phyloP scores from a whole-genome alignment of 306 rosid species.

The Hylodesmum podocarpum region DNA sequence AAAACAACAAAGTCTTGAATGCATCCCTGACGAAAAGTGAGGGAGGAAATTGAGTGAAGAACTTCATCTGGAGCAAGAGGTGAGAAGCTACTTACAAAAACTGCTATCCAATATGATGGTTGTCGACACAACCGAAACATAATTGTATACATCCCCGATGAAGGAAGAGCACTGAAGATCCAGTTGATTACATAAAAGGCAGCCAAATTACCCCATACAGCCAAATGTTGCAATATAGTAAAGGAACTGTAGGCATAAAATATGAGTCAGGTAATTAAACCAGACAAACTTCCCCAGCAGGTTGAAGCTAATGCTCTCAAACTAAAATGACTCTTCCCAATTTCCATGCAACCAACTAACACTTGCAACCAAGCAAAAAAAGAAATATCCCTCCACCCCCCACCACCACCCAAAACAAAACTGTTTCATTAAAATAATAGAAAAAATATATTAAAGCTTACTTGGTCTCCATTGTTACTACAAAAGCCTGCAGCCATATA shows the following conservation, averaged over 20 bases:
- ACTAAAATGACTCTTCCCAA: not conserved
- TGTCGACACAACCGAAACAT: slow-evolving; percentile 87
- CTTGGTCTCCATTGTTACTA: slow-evolving; percentile 90
- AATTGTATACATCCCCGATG: slow-evolving; percentile 95
- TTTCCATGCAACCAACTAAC: not conserved
- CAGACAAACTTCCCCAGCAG: slow-evolving; percentile 14
- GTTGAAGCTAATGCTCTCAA: slow-evolving; percentile 16
- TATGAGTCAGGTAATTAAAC: slow-evolving; percentile 29
- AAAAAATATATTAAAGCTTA: slow-evolving; percentile 48
- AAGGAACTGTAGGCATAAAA: slow-evolving; percentile 75
- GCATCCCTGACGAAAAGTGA: not conserved
- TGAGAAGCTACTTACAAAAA: slow-evolving; percentile 59
- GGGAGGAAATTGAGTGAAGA: not conserved
- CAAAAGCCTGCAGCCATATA: slow-evolving; percentile 98
- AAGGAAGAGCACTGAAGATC: slow-evolving; percentile 88
- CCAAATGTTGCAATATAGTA: slow-evolving; percentile 80
- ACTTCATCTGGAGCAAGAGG: not conserved
- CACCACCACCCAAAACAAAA: not conserved
- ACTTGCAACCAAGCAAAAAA: slow-evolving; percentile 2
- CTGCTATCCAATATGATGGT: slow-evolving; percentile 90
- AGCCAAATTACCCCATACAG: slow-evolving; percentile 94
- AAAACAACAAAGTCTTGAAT: not conserved
- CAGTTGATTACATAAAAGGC: slow-evolving; percentile 83
- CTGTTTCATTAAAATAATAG: not conserved
- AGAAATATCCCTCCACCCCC: not conserved